Percentiles rank a stretch among this genome's conserved stretches.
These are phyloP conservation scores for Pelargonium nanum DNA, from an alignment of 345 rosid genomes.

Conservation along the genomic window DNA sequence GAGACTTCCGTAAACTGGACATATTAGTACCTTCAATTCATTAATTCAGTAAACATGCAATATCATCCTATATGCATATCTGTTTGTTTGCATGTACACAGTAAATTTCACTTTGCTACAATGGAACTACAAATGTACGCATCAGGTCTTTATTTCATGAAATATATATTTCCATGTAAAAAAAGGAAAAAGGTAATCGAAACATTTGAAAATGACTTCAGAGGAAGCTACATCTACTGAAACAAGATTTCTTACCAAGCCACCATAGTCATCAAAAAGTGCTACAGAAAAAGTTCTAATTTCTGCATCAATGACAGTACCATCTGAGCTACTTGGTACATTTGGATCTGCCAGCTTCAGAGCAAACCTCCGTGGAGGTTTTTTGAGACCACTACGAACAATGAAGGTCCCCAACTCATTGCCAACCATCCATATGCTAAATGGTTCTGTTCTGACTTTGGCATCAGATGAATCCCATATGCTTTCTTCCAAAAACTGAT, in stretches of 20 bases:
- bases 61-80: no score
- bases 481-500: conserved; percentile 78
- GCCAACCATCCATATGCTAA: conserved; percentile 80
- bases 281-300: conserved; percentile 77
- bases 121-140: no score
- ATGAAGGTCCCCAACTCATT: conserved; percentile 74
- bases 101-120: no score
- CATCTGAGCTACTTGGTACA: conserved; percentile 54
- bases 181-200: not conserved
- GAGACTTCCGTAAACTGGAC: not conserved
- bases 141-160: no score
- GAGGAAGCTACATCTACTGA: not conserved
- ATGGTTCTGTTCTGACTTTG: conserved; percentile 49
- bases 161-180: not conserved
- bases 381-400: conserved; percentile 67
- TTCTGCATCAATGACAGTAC: conserved; percentile 60
- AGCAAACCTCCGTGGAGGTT: conserved; percentile 92
- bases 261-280: conserved; percentile 92
- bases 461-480: conserved; percentile 76
- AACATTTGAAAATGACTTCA: conserved; percentile 2
- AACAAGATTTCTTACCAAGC: conserved; percentile 56
- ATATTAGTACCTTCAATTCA: no score
- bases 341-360: conserved; percentile 67
- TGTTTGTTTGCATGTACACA: no score
- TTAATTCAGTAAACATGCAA: no score